phyloP scores from a whole-genome alignment of 139 green algal species.

The Marvania coccoides region DNA sequence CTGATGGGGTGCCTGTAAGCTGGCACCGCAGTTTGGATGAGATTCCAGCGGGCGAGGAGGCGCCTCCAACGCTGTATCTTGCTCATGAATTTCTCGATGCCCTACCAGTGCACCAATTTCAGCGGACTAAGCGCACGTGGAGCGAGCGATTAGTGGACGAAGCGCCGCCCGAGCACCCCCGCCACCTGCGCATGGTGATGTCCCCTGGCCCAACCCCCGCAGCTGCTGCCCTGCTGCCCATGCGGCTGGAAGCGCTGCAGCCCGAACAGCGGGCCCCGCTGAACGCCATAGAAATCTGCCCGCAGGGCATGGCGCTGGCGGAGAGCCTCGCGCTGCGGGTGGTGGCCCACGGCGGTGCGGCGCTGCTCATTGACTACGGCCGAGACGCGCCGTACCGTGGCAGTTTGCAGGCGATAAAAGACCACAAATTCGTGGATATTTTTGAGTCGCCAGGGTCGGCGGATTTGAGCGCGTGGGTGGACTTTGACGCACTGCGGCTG shows the following conservation, averaged over 20 bases:
- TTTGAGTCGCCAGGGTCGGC: conserved; percentile 69
- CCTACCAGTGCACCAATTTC: conserved; percentile 93
- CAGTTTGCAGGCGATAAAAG: conserved; percentile 60
- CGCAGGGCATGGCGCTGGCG: conserved; percentile 56
- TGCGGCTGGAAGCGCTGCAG: conserved; percentile 51
- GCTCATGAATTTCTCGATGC: conserved; percentile 97
- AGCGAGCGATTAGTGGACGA: conserved; percentile 79
- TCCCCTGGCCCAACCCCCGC: conserved; percentile 60
- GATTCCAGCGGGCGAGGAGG: conserved; percentile 34
- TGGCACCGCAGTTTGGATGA: conserved; percentile 63
- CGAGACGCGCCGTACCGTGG: conserved; percentile 57
- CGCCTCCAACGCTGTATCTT: conserved; percentile 66
- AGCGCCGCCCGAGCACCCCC: conserved; percentile 16
- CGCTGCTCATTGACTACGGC: conserved; percentile 94
- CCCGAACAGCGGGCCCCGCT: conserved; percentile 8
- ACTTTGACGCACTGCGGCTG: conserved; percentile 73
- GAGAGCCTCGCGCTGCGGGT: conserved; percentile 63
- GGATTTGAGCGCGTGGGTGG: conserved; percentile 88
- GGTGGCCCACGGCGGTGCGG: conserved; percentile 60
- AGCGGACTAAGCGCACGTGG: conserved; percentile 53
- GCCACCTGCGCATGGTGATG: conserved; percentile 75
- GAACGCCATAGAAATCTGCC: conserved; percentile 49
- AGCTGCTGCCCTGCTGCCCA: conserved; percentile 47
- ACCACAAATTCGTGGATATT: conserved; percentile 52
- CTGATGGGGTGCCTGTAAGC: conserved; percentile 31